A percentile compares a stretch with the other conserved stretches of the same genome.
phyloP scores from a whole-genome alignment of 2,329 filamentous ascomycete genomes.

The Pseudogymnoascus pannorum region DNA sequence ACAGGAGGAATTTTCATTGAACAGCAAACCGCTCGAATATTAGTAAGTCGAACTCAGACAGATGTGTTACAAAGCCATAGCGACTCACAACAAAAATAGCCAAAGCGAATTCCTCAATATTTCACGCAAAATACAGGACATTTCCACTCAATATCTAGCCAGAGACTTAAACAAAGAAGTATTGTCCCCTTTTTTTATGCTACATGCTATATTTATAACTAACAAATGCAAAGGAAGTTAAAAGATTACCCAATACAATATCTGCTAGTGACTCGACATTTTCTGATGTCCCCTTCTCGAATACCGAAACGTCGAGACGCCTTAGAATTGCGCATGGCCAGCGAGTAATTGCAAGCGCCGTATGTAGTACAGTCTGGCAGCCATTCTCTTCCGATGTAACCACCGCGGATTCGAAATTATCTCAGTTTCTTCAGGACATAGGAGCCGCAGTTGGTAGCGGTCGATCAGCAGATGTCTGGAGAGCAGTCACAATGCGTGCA shows the following conservation, averaged over 20 bases:
- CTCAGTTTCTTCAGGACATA: background rate
- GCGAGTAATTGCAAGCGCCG: background rate
- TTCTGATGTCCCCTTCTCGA: background rate
- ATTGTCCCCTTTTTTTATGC: background rate
- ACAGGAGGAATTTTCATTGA: conserved; percentile 15
- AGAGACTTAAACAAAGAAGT: background rate
- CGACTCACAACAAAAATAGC: conserved; percentile 9
- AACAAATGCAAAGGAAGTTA: background rate
- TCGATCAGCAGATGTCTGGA: background rate
- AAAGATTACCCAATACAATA: background rate
- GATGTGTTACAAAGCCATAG: background rate
- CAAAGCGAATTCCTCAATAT: conserved; percentile 13
- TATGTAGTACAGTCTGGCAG: background rate
- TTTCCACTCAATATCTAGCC: background rate
- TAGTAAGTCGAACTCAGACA: conserved; percentile 11
- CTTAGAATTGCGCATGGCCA: background rate
- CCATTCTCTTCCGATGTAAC: conserved; percentile 3
- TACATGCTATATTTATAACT: background rate
- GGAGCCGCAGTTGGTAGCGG: background rate
- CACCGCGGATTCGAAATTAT: background rate
- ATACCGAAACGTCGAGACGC: background rate
- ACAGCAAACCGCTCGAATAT: conserved; percentile 8
- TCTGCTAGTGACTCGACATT: background rate
- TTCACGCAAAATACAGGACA: conserved; percentile 7
- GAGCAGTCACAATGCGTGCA: background rate